phyloP scores from a whole-genome alignment of 208 protist genomes.

The Crithidia sp. region DNA sequence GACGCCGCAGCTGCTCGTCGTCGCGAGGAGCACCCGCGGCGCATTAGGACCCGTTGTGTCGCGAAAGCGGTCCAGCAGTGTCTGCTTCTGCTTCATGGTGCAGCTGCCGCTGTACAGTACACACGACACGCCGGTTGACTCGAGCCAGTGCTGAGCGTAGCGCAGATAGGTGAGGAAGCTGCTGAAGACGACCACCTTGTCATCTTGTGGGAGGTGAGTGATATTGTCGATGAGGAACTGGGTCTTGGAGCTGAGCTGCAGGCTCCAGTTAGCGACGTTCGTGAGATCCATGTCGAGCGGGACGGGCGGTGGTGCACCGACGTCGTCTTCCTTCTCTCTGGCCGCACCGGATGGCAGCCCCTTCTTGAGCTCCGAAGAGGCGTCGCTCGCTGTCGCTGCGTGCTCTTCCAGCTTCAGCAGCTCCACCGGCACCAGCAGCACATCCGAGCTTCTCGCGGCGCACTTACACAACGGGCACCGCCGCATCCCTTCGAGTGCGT shows the following conservation, averaged over 20 bases:
- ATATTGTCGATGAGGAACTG: slow-evolving; percentile 52
- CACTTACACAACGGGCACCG: slow-evolving; percentile 70
- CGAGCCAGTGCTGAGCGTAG: slow-evolving; percentile 79
- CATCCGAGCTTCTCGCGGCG: slow-evolving; percentile 21
- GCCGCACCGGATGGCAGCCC: no score
- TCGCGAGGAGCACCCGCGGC: slow-evolving; percentile 86
- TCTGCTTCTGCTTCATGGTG: slow-evolving; percentile 58
- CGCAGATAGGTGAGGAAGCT: slow-evolving; percentile 94
- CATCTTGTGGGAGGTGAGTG: slow-evolving; percentile 31
- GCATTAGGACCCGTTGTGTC: slow-evolving; percentile 7
- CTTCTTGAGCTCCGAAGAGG: no score
- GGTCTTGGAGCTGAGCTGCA: slow-evolving; percentile 73
- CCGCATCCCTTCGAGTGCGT: slow-evolving; percentile 46
- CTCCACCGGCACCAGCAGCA: slow-evolving; percentile 52
- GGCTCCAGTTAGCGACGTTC: slow-evolving; percentile 43
- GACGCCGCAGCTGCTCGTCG: slow-evolving; percentile 88
- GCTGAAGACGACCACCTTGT: slow-evolving; percentile 95
- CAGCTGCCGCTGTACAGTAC: slow-evolving; percentile 58
- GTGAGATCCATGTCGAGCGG: slow-evolving; percentile 28
- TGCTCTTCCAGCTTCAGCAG: slow-evolving; percentile 23
- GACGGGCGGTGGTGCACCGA: slow-evolving; percentile 7
- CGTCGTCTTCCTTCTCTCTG: background rate
- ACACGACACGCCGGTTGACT: slow-evolving; percentile 36
- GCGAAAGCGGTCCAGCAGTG: slow-evolving; percentile 55
- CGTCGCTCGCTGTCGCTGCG: no score